Evolutionary conservation across 73 alveolate species (phyloP), one percentile per base, ranked within the genome.

Genomic region (Stentor coeruleus): DNA sequence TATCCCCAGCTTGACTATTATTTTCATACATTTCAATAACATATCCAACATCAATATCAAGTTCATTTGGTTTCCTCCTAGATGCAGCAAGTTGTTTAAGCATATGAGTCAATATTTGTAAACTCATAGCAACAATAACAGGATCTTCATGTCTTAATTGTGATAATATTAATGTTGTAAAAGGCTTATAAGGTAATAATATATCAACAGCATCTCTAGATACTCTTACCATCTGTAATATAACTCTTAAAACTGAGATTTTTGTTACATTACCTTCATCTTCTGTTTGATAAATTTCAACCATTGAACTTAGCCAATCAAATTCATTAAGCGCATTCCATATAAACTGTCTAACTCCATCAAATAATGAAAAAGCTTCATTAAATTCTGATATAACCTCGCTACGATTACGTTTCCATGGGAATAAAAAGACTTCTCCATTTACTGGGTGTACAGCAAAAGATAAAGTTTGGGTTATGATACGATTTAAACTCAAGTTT

Each of bases 341-440:
- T 1, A 91, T 84, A 28, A 89, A 59, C 4, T 77, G 42, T 82
- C 92, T 91, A 31, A 94, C 82, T 26, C 59, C 57, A 28, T 93
- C 98, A 76, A 92, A 92, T 28, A 60, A 59, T 2, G 88, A 84
- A 14, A 90, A 76, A 36, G 88, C 84, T 58, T 92, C 97, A 74
- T 85, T 82, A 77, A 81, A 94, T 55, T 93, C 95, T 57, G 73
- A 38, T 66, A 93, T 84, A 59, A 84, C 77, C 37, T 85, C 94
- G 59, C 87, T 90, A 14, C 91, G 91, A 15, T 94, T 94, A 59
- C 96, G 81, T 76, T 94, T 94, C 98, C 98, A 97, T 31, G 99
- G 99, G 91, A 95, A 97, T 31, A 93, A 75, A 79, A 94, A 95
- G 31, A 93, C 93, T 60, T 97, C 99, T 76, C 99, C 99, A 86